Conservation (phyloP, 139 green algal genomes). For the Edaphochlamys debaryana region DNA sequence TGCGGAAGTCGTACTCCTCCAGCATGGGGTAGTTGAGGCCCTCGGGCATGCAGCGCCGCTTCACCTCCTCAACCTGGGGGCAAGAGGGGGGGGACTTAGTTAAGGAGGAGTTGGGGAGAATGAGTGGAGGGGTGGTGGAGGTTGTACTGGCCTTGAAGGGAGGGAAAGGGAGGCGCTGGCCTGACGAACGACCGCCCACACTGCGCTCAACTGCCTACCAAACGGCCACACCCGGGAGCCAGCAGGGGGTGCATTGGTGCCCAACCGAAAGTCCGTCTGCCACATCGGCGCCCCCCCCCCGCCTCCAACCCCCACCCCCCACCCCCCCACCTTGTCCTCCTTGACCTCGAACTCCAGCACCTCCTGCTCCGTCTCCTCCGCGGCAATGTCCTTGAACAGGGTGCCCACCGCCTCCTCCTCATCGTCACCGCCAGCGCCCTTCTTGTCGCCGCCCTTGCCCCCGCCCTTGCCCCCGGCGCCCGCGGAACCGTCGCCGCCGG, state of each 20-base stretch:
- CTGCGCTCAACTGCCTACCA: no score
- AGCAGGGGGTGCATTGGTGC: no score
- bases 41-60: conserved; percentile 89
- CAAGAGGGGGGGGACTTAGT: no score
- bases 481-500: no score
- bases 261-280: no score
- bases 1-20: conserved; percentile 99
- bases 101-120: not conserved
- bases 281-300: not conserved
- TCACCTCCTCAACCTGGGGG: conserved; percentile 93
- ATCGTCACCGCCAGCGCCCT: not conserved
- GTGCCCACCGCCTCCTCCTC: conserved; percentile 10
- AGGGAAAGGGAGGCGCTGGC: no score
- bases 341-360: conserved; percentile 83
- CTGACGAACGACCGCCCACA: no score
- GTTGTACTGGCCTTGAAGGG: no score
- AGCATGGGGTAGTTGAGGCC: conserved; percentile 96
- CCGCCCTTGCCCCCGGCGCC: not conserved
- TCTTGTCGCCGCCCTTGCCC: not conserved
- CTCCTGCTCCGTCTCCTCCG: conserved; percentile 48
- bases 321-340: conserved; percentile 58
- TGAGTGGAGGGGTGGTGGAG: not conserved
- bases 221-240: no score
- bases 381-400: conserved; percentile 33
- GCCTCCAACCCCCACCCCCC: not conserved